Base-by-base conservation (phyloP, 2,329 filamentous ascomycete genomes). In the Cladophialophora psammophila region DNA sequence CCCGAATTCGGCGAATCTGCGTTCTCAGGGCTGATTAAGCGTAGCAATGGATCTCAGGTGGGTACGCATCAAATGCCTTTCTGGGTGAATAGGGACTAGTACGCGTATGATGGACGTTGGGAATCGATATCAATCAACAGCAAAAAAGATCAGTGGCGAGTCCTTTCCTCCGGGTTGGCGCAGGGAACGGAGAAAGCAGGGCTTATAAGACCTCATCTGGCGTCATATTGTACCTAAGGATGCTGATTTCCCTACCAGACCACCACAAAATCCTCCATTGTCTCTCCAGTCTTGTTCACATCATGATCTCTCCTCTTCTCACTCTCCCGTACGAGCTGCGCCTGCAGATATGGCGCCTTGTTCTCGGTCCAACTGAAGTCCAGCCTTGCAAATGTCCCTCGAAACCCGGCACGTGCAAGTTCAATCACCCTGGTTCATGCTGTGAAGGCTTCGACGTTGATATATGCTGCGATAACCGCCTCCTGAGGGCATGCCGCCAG, bases 291-390 rank as follows among this genome's bases (percentile, higher is more conserved):
- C 20, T 6, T 26, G 8, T 32, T 32, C 40, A 45, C 8, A 20
- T 45, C 42, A 60, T 60, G 57, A 38, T 32, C 38, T 45, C 59
- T 13, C 13, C 18, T 3, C 56, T 69, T 32, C 56, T 69, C 42
- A 20, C 34, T n/a, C 64, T 67, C 15, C 67, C 64, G 5, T 67
- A 52, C 57, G 67, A 69, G 20, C 31, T 69, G 35, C 64, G 67
- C 12, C 60, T 57, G 12, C 64, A 69, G 38, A 67, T 68, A 36
- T 68, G 63, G 62, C 12, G 35, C 15, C 34, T 65, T 13, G 53
- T 65, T n/a, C 38, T 67, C 34, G 56, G 60, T 12, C 60, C 53
- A 34, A 36, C 40, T 5, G 15, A 34, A 45, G 31, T 69, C 18
- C 34, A 66, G 15, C 53, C 66, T 13, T 68, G 66, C 63, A 60